Evolutionary conservation across 176 grass and related monocot species (phyloP).

Genomic region (Rhynchospora pubera): DNA sequence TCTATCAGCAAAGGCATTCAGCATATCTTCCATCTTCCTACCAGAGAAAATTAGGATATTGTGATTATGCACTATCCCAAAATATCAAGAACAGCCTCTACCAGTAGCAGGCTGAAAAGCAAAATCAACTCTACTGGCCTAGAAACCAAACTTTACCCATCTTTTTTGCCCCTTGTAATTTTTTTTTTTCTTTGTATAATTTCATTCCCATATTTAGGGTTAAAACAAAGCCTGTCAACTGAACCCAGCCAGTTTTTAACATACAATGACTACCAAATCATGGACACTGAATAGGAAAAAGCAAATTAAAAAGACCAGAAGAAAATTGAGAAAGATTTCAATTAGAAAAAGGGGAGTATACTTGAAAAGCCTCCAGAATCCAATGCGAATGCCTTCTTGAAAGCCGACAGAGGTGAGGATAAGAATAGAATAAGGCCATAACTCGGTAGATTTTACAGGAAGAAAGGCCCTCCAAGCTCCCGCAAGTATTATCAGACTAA

Average conservation of each 20-base stretch:
- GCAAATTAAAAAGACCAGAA: background rate
- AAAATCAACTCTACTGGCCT: background rate
- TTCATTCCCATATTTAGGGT: background rate
- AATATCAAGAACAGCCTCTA: constrained; percentile 1
- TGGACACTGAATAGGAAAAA: no score
- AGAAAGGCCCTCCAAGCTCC: constrained; percentile 81
- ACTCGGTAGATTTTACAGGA: constrained; percentile 54
- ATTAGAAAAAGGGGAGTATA: constrained; percentile 30
- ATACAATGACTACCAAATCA: background rate
- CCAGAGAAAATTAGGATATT: constrained; percentile 29
- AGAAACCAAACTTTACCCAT: background rate
- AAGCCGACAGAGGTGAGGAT: constrained; percentile 75
- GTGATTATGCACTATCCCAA: background rate
- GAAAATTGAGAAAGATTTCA: background rate
- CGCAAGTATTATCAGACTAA: constrained; percentile 84
- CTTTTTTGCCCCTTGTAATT: background rate
- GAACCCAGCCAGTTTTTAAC: background rate
- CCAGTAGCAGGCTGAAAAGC: background rate
- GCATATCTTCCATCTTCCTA: constrained; percentile 85
- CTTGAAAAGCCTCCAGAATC: constrained; percentile 98
- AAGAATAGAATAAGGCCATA: constrained; percentile 64
- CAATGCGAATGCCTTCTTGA: constrained; percentile 64
- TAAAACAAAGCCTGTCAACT: background rate
- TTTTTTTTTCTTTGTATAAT: background rate
- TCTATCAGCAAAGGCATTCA: constrained; percentile 86